Base-by-base conservation (phyloP, 495 filamentous ascomycete genomes). In the Immersiella caudata region DNA sequence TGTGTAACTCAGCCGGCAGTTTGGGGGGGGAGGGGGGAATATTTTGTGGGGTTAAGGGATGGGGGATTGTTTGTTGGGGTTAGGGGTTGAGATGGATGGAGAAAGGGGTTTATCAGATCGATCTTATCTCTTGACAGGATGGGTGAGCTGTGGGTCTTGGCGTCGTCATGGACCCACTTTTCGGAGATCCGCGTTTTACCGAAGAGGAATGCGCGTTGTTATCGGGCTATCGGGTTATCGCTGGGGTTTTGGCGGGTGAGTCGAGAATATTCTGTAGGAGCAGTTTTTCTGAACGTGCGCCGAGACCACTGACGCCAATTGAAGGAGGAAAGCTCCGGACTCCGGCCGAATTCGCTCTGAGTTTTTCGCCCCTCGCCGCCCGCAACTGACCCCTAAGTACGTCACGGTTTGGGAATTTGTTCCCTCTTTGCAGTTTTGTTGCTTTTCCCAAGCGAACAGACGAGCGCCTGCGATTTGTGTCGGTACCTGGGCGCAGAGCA, bases 221-320 rank as follows among this genome's bases (percentile, higher is more conserved):
- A 55, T 55, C 59, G 29, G 8, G 29, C 22, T 24, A 22, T 24
- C 36, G 29, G 21, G n/a, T 40, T 46, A 40, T 29, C 0, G 35
- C 29, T 1, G 25, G 0, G 3, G 4, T 33, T 18, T 40, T 20
- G 29, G 11, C 4, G 21, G 33, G 35, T 25, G 16, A 22, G 16
- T 62, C 59, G 29, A 62, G 59, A 62, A 62, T 62, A 62, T 62
- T 62, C 36, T 62, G 59, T 62, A 62, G 27, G 29, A 26, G 25
- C 27, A 22, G 52, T 63, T 54, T 63, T 22, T 29, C 12, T 18
- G 3, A 18, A 26, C 52, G 52, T 4, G 20, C 22, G 59, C 16
- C 61, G 61, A 18, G 40, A 21, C 29, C 9, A 24, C 26, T 18
- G 49, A 51, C 40, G 46, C 25, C 21, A 51, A 63, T 33, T 63